phyloP scores from a whole-genome alignment of 345 rosid genomes.

The Heritiera fomes region DNA sequence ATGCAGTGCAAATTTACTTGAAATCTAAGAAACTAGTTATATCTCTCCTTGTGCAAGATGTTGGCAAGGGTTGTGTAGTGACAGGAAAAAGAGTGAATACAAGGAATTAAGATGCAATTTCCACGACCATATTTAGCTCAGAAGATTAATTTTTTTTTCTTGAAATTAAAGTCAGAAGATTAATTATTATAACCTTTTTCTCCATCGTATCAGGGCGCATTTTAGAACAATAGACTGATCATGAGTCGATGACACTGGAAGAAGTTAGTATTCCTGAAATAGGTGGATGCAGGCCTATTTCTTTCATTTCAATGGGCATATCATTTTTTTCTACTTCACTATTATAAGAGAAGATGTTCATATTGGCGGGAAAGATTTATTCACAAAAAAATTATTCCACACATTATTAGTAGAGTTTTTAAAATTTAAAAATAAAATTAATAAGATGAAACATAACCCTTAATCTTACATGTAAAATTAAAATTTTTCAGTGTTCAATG shows the following conservation, averaged over 20 bases:
- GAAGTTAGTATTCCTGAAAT: not conserved
- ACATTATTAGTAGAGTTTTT: too few relatives aligned
- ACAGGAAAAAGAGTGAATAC: too few relatives aligned
- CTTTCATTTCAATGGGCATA: not conserved
- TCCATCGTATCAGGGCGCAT: not conserved
- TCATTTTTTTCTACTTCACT: not conserved
- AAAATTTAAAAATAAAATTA: too few relatives aligned
- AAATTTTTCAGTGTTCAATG: too few relatives aligned
- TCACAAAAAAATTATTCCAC: too few relatives aligned
- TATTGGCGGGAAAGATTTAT: not conserved
- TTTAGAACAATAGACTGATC: not conserved
- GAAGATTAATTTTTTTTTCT: too few relatives aligned
- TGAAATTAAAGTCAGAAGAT: not conserved
- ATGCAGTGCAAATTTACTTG: not conserved
- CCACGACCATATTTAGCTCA: not conserved
- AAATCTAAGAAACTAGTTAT: too few relatives aligned
- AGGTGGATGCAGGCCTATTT: not conserved
- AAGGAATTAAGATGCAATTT: too few relatives aligned
- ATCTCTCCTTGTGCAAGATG: too few relatives aligned
- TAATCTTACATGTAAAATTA: too few relatives aligned
- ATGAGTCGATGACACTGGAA: too few relatives aligned
- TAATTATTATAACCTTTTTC: not conserved
- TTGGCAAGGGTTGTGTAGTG: not conserved
- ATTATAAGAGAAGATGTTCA: not conserved
- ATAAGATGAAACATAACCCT: too few relatives aligned